Base-by-base conservation (phyloP, 2,329 filamentous ascomycete species). In the Penicillium sp. region DNA sequence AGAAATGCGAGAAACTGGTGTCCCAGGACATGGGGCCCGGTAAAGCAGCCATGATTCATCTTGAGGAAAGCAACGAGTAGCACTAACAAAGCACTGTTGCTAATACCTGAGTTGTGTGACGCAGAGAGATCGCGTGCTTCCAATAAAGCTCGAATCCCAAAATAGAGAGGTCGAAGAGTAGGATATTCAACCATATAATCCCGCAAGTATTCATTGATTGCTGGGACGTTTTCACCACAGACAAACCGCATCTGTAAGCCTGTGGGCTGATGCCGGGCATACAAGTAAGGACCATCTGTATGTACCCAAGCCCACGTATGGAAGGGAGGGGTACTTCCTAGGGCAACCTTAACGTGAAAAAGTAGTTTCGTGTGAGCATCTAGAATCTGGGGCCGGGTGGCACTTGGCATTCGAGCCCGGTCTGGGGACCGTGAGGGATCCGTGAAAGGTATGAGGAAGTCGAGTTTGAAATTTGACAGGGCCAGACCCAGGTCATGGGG, bases 1-100 rank as follows among this genome's bases (percentile, higher is more conserved):
- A 84, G 61, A 47, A 81, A 69, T 22, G 67, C 62, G 2, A 77
- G 56, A 3, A 84, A 67, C 18, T 74, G 72, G 4, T 66, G 57
- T 14, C 64, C 75, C 2, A 72, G 57, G 42, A 68, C 59, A 34
- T 62, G 48, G 24, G 56, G 45, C 1, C 57, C 57, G 34, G 52
- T 50, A 42, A 58, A 68, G 38, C 59, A 56, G 46, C 57, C 65
- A 24, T 69, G 65, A 26, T 64, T 64, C 50, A 74, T 67, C 51
- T 74, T 75, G 23, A 82, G 62, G 23, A 75, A 73, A 4, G 78
- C 76, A 11, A 77, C 74, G 14, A 82, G 62, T 69, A 82, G 77
- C 66, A 81, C 76, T 56, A 80, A 72, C 8, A 81, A 65, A 10
- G 73, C 68, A 56, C 82, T 80, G 0, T 77, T 74, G 13, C 73